These are phyloP conservation scores for Chalara sp. DNA, from an alignment of 2,329 filamentous ascomycete species.

Conservation along the genomic window DNA sequence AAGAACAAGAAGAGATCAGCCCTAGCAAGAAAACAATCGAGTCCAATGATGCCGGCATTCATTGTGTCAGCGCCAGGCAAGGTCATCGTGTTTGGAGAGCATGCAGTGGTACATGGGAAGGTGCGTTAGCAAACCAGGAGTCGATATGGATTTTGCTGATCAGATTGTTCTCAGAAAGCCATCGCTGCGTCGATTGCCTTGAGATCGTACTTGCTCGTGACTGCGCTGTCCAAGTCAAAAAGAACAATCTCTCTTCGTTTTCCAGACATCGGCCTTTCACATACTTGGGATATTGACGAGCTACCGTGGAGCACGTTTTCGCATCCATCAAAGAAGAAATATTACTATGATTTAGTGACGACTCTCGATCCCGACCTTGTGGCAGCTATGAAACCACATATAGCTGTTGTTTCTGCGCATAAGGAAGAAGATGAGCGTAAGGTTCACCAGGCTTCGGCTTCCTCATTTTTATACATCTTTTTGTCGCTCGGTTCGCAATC, in stretches of 20 bases:
- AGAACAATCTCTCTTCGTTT: slow-evolving; percentile 84
- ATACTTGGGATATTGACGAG: slow-evolving; percentile 91
- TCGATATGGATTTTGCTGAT: slow-evolving; percentile 3
- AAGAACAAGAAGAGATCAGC: slow-evolving; percentile 6
- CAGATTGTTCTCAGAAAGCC: slow-evolving; percentile 52
- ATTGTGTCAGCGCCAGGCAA: slow-evolving; percentile 98
- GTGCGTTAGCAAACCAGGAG: slow-evolving; percentile 35
- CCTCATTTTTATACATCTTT: slow-evolving; percentile 88
- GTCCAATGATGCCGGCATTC: slow-evolving; percentile 75
- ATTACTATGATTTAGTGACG: slow-evolving; percentile 86
- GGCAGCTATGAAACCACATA: slow-evolving; percentile 71
- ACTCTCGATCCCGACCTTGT: slow-evolving; percentile 77
- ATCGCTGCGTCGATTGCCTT: slow-evolving; percentile 94
- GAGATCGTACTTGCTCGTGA: slow-evolving; percentile 93
- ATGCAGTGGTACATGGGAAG: slow-evolving; percentile 97
- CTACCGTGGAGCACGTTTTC: slow-evolving; percentile 83
- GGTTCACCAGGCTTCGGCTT: slow-evolving; percentile 75
- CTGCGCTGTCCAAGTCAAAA: slow-evolving; percentile 85
- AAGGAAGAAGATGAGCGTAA: slow-evolving; percentile 68
- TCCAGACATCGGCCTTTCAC: slow-evolving; percentile 80
- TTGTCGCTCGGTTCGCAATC: slow-evolving; percentile 75
- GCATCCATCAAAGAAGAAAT: slow-evolving; percentile 80
- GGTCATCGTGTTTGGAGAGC: slow-evolving; percentile 96
- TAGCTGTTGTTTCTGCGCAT: slow-evolving; percentile 61
- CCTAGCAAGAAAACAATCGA: slow-evolving; percentile 49